Conservation (phyloP, 129 eudicot species). For the Saposhnikovia divaricata region DNA sequence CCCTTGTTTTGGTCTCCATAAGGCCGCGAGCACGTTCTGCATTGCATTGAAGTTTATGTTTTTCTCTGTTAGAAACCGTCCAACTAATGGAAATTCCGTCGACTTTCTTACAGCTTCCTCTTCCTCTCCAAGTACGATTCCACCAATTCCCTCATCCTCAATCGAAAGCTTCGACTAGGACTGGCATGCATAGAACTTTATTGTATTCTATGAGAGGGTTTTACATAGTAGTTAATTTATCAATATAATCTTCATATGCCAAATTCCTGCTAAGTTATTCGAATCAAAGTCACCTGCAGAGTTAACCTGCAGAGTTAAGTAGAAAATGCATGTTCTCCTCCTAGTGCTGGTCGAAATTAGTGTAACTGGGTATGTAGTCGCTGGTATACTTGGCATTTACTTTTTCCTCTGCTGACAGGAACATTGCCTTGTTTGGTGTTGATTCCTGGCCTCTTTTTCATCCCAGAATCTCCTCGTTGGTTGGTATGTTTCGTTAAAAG, state of each 20-base stretch:
- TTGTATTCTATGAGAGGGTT: not conserved
- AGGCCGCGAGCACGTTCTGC: too few relatives aligned
- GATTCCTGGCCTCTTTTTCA: conserved; percentile 90
- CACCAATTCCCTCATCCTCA: too few relatives aligned
- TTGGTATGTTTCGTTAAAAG: conserved; percentile 44
- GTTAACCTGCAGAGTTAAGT: not conserved
- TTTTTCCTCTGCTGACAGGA: conserved; percentile 37
- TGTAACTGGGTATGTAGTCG: not conserved
- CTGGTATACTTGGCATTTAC: not conserved
- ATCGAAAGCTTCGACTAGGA: too few relatives aligned
- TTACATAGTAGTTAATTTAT: not conserved
- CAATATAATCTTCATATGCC: not conserved
- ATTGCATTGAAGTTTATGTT: too few relatives aligned
- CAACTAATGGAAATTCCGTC: too few relatives aligned
- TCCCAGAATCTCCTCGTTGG: conserved; percentile 98
- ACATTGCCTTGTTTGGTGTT: conserved; percentile 66
- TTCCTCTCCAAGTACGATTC: too few relatives aligned
- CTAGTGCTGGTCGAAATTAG: not conserved
- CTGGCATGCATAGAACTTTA: not conserved
- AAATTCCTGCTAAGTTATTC: not conserved
- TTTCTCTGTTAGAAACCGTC: too few relatives aligned
- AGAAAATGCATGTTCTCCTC: not conserved
- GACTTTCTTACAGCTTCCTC: too few relatives aligned
- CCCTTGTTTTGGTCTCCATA: too few relatives aligned
- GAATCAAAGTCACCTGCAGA: not conserved